These are phyloP conservation scores for Chytriomyces sp. DNA, from an alignment of 192 early-diverging fungal species.

Conservation along the genomic window DNA sequence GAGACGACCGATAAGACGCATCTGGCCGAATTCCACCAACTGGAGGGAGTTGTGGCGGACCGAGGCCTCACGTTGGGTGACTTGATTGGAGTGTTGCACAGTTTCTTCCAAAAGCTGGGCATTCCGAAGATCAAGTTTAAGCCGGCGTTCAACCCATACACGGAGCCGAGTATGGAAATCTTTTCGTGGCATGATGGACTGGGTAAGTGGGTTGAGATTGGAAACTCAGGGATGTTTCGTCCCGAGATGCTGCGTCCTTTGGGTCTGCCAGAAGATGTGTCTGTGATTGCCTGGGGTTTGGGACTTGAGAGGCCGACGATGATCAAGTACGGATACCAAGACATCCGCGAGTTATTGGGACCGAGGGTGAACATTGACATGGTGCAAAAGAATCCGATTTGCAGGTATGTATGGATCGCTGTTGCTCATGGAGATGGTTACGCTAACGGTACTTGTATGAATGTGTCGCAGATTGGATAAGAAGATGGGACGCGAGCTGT, in stretches of 20 bases:
- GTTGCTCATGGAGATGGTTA: not conserved
- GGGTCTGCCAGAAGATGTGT: constrained; percentile 91
- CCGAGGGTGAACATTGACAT: constrained; percentile 92
- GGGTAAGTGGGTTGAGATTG: constrained; percentile 91
- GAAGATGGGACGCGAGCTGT: constrained; percentile 77
- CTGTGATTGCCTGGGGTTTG: constrained; percentile 97
- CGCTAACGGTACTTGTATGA: not conserved
- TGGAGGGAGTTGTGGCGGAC: constrained; percentile 98
- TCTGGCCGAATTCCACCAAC: constrained; percentile 99
- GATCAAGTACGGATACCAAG: constrained; percentile 93
- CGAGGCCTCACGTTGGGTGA: constrained; percentile 92
- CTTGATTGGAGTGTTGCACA: constrained; percentile 93
- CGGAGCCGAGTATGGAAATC: constrained; percentile 99
- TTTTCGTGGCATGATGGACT: constrained; percentile 93
- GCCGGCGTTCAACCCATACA: constrained; percentile 99
- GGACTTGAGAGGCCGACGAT: constrained; percentile 97
- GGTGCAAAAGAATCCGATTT: constrained; percentile 87
- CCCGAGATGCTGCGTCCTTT: constrained; percentile 97
- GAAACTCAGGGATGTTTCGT: constrained; percentile 99
- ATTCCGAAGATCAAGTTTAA: constrained; percentile 91
- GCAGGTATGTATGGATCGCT: constrained; percentile 51
- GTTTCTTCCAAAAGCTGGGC: constrained; percentile 97
- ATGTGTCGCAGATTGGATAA: constrained; percentile 65
- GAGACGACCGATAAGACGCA: constrained; percentile 97
- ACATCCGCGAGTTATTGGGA: constrained; percentile 93